Evolutionary conservation across 2,329 filamentous ascomycete genomes (phyloP).

Genomic region (Cyclaneusma minus): DNA sequence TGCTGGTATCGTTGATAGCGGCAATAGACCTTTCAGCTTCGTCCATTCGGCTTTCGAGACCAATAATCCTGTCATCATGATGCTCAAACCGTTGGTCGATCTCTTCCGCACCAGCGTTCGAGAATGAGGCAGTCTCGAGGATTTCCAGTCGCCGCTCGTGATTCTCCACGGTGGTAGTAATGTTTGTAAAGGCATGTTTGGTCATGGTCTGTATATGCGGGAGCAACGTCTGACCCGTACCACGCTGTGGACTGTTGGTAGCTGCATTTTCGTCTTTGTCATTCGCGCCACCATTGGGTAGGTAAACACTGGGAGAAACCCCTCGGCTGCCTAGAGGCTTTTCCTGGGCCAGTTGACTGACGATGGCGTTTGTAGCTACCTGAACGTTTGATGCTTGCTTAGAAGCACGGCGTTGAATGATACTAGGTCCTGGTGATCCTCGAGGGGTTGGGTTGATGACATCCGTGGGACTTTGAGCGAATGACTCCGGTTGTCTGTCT

Average conservation of each 20-base stretch:
- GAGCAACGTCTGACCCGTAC: slow-evolving; percentile 2
- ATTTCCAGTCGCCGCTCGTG: slow-evolving; percentile 51
- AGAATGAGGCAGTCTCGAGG: slow-evolving; percentile 57
- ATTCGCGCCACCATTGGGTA: neutral
- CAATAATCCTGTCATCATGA: slow-evolving; percentile 49
- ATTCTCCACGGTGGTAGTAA: slow-evolving; percentile 29
- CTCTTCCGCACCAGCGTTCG: slow-evolving; percentile 49
- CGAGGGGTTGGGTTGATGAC: slow-evolving; percentile 1
- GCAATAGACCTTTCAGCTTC: slow-evolving; percentile 38
- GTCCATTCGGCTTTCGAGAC: slow-evolving; percentile 49
- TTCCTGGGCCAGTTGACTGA: neutral
- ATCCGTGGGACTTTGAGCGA: slow-evolving; percentile 3
- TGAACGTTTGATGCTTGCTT: slow-evolving; percentile 1
- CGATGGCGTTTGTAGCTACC: slow-evolving; percentile 1
- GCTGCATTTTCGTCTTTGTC: slow-evolving; percentile 1
- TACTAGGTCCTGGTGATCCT: slow-evolving; percentile 15
- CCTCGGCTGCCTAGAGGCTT: neutral
- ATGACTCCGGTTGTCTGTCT: slow-evolving; percentile 11
- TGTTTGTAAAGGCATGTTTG: slow-evolving; percentile 2
- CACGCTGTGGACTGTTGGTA: too few species aligned
- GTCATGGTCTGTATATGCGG: slow-evolving; percentile 3
- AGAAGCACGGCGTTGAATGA: slow-evolving; percentile 4
- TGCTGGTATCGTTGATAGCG: slow-evolving; percentile 23
- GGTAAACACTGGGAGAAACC: neutral
- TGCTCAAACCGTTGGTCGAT: slow-evolving; percentile 53